Conservation (phyloP, 1,284 basidiomycete species). For the Ganoderma sp. region DNA sequence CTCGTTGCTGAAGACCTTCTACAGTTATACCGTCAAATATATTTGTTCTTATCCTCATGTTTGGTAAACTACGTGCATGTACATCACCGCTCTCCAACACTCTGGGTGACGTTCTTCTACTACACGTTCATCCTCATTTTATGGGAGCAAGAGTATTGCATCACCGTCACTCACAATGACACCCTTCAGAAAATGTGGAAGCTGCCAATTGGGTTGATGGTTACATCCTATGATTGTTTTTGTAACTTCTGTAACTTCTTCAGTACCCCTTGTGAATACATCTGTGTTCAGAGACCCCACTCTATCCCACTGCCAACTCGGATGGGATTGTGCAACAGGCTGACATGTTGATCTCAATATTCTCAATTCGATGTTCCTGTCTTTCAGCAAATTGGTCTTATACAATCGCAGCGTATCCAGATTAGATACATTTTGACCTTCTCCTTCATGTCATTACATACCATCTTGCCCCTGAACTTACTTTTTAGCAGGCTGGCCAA, state of each 20-base stretch:
- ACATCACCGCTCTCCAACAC: slow-evolving; percentile 74
- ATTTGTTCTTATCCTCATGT: slow-evolving; percentile 8
- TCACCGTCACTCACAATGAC: slow-evolving; percentile 24
- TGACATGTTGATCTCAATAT: too few species aligned
- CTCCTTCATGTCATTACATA: too few species aligned
- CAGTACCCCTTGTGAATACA: not conserved
- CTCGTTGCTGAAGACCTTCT: not conserved
- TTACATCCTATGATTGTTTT: slow-evolving; percentile 15
- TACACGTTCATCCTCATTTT: slow-evolving; percentile 89
- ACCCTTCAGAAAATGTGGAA: slow-evolving; percentile 23
- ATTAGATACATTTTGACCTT: not conserved
- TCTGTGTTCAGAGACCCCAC: not conserved
- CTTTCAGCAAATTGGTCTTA: not conserved
- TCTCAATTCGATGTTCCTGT: too few species aligned
- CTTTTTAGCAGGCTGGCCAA: slow-evolving; percentile 55
- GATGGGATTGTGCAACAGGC: too few species aligned
- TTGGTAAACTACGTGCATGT: not conserved
- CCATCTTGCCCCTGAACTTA: slow-evolving; percentile 18
- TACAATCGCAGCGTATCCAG: not conserved
- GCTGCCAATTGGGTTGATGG: slow-evolving; percentile 25
- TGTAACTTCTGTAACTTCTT: not conserved
- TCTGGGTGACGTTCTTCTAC: slow-evolving; percentile 76
- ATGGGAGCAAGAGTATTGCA: slow-evolving; percentile 64
- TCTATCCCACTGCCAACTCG: too few species aligned
- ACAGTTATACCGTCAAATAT: not conserved